A percentile compares a stretch with the other conserved stretches of the same genome.
These are phyloP conservation scores for Ampelomyces quisqualis DNA, from an alignment of 2,329 filamentous ascomycete species.

Conservation along the genomic window DNA sequence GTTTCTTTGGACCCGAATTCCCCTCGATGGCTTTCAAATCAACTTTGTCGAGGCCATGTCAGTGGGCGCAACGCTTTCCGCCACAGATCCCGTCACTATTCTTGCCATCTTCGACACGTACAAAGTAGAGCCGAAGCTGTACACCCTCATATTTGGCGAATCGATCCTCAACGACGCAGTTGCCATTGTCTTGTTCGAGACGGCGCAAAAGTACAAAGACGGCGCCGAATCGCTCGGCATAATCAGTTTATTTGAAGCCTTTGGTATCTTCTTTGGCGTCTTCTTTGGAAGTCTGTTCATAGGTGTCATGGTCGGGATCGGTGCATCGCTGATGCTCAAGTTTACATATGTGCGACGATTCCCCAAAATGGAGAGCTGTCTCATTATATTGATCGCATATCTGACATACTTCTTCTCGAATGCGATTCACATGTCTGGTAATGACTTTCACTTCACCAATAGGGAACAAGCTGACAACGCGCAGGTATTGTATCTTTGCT, in stretches of 20 bases:
- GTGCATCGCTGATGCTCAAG: constrained; percentile 84
- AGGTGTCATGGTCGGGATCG: constrained; percentile 82
- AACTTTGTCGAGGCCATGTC: constrained; percentile 95
- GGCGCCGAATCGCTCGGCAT: constrained; percentile 69
- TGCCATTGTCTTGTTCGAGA: constrained; percentile 97
- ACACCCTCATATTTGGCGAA: constrained; percentile 98
- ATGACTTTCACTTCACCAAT: constrained; percentile 32
- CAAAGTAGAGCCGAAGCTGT: constrained; percentile 97
- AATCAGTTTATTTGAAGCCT: constrained; percentile 82
- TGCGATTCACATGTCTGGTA: constrained; percentile 92
- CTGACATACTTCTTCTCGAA: constrained; percentile 98
- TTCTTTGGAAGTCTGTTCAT: constrained; percentile 95
- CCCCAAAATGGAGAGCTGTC: constrained; percentile 94
- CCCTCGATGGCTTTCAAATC: constrained; percentile 81
- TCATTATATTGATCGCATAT: constrained; percentile 92
- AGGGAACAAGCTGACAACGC: constrained; percentile 13
- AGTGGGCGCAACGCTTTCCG: constrained; percentile 91
- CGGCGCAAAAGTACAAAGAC: constrained; percentile 86
- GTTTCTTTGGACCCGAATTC: constrained; percentile 84
- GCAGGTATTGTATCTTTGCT: constrained; percentile 90
- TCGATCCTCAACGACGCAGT: constrained; percentile 98
- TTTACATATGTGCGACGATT: constrained; percentile 91
- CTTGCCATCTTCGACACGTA: constrained; percentile 98
- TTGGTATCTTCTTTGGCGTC: constrained; percentile 90
- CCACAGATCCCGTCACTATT: constrained; percentile 96